Evolutionary conservation across 2,329 filamentous ascomycete genomes (phyloP).

Genomic region (Metarhizium rileyi): DNA sequence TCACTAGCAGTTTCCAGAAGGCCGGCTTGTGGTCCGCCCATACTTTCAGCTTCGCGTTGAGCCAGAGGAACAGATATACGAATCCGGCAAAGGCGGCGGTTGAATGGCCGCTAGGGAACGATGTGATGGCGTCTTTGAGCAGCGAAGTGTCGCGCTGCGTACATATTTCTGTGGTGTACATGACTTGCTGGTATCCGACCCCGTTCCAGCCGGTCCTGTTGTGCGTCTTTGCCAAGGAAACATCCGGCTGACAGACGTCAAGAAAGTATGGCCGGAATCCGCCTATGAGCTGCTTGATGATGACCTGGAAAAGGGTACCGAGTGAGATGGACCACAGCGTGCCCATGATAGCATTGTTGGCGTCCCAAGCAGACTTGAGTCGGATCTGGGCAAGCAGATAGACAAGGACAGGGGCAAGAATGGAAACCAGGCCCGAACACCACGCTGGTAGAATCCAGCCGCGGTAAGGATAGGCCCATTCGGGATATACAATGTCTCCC

Average conservation of each 20-base stretch:
- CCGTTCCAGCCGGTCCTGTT: conserved; percentile 29
- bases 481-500: conserved; percentile 52
- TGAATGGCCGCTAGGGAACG: conserved; percentile 60
- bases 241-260: conserved; percentile 50
- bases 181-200: conserved; percentile 46
- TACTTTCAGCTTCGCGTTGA: conserved; percentile 64
- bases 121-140: conserved; percentile 53
- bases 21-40: conserved; percentile 56
- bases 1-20: conserved; percentile 55
- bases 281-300: conserved; percentile 57
- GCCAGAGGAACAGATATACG: conserved; percentile 55
- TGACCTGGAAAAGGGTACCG: conserved; percentile 55
- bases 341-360: conserved; percentile 54
- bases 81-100: conserved; percentile 55
- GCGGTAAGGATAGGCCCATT: conserved; percentile 55
- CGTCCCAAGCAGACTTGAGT: conserved; percentile 46
- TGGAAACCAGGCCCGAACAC: conserved; percentile 45
- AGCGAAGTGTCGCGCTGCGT: conserved; percentile 40
- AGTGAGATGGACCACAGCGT: conserved; percentile 49
- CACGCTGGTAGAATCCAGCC: conserved; percentile 53
- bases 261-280: conserved; percentile 56
- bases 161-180: conserved; percentile 56
- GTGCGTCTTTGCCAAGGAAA: conserved; percentile 31
- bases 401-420: conserved; percentile 46
- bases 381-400: conserved; percentile 49